A percentile compares a stretch with the other conserved stretches of the same genome.
phyloP scores from a whole-genome alignment of 139 green algal species.

The Monoraphidium neglectum region DNA sequence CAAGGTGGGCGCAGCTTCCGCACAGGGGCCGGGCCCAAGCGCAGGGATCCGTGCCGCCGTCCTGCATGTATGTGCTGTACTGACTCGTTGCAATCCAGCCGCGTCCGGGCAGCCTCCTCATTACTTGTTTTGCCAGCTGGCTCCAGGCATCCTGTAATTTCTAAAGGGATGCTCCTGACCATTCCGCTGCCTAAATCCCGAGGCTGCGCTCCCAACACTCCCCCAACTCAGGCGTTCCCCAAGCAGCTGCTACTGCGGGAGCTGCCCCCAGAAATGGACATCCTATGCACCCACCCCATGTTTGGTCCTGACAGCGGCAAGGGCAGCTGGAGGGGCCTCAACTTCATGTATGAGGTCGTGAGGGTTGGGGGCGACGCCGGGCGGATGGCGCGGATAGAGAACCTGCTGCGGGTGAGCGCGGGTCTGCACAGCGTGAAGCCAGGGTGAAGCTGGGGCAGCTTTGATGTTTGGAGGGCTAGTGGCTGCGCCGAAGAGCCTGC shows the following conservation, averaged over 20 bases:
- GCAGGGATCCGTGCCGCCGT: not conserved
- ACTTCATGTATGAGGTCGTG: constrained; percentile 94
- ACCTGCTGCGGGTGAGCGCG: too few species aligned
- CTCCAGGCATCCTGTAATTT: too few species aligned
- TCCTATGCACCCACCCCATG: constrained; percentile 99
- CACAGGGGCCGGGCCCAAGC: not conserved
- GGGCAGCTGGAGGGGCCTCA: constrained; percentile 77
- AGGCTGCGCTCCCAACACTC: too few species aligned
- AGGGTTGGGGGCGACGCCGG: constrained; percentile 37
- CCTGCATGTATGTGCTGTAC: not conserved
- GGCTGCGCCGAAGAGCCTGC: too few species aligned
- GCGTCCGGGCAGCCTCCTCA: too few species aligned
- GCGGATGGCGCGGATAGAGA: constrained; percentile 44
- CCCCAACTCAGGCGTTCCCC: constrained; percentile 83
- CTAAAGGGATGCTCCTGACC: too few species aligned
- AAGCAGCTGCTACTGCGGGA: constrained; percentile 86
- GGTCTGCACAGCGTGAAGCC: too few species aligned
- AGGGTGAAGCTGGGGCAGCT: too few species aligned
- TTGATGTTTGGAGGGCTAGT: too few species aligned
- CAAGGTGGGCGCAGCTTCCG: constrained; percentile 63
- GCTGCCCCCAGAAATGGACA: constrained; percentile 88
- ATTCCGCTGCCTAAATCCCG: too few species aligned
- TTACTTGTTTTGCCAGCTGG: too few species aligned
- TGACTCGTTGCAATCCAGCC: not conserved
- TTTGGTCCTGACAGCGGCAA: constrained; percentile 96